Conservation (phyloP, 2,329 filamentous ascomycete genomes). For the Xylaria sp. region DNA sequence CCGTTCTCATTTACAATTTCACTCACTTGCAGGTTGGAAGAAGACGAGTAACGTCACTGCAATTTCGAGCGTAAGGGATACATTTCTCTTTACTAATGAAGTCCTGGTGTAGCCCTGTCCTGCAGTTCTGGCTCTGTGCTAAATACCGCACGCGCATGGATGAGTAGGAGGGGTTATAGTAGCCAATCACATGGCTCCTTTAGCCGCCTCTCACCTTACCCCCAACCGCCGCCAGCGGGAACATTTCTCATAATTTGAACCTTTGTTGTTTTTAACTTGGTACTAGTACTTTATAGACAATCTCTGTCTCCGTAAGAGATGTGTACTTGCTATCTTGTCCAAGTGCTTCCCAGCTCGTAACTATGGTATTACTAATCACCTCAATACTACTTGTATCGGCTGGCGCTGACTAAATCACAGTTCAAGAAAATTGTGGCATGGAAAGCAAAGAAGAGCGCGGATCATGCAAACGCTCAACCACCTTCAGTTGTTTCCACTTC, state of each 20-base stretch:
- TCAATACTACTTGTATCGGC: not conserved
- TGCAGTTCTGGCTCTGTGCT: not conserved
- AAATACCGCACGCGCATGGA: not conserved
- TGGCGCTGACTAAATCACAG: not conserved
- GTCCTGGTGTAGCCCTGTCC: no score
- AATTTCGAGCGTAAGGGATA: not conserved
- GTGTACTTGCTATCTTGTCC: not conserved
- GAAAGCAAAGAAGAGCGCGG: not conserved
- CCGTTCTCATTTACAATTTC: not conserved
- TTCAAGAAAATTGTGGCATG: not conserved
- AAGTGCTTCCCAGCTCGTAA: not conserved
- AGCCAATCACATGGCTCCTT: not conserved
- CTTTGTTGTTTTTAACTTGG: not conserved
- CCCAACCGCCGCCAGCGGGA: not conserved
- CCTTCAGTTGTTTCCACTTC: not conserved
- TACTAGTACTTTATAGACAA: not conserved
- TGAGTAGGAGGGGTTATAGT: not conserved
- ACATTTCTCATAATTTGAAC: not conserved
- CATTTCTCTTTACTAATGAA: not conserved
- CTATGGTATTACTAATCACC: not conserved
- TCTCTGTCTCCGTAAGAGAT: not conserved
- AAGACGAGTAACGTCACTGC: not conserved
- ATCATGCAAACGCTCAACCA: not conserved
- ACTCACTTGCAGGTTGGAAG: not conserved
- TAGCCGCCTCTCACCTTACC: not conserved